Percentiles rank a stretch among this genome's conserved stretches.
Evolutionary conservation across 179 eudicot species (phyloP).

Genomic region (Actinidia arguta): DNA sequence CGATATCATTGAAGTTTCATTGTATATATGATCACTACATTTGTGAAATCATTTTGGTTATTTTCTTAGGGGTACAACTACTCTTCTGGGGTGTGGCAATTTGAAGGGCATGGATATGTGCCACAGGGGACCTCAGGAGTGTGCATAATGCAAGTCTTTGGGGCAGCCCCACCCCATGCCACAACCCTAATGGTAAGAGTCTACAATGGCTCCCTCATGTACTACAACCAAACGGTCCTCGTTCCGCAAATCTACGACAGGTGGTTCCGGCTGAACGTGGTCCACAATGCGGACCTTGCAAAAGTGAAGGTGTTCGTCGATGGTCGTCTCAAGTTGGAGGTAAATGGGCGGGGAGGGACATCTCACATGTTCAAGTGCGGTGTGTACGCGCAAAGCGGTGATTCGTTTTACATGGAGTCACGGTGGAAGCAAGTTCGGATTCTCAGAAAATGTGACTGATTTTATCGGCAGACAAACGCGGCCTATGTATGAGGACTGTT

Average conservation of each 20-base stretch:
- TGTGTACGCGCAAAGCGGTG: constrained; percentile 18
- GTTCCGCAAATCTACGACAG: constrained; percentile 15
- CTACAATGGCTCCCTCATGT: constrained; percentile 24
- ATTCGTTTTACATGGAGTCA: constrained; percentile 23
- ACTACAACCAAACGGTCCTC: constrained; percentile 14
- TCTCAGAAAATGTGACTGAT: not conserved
- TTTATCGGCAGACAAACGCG: too few relatives aligned
- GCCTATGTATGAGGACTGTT: too few relatives aligned
- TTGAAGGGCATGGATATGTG: constrained; percentile 29
- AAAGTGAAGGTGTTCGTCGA: constrained; percentile 8
- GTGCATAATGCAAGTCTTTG: constrained; percentile 37
- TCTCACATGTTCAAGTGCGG: constrained; percentile 25
- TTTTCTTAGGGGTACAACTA: constrained; percentile 25
- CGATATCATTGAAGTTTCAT: too few relatives aligned
- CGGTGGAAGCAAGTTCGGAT: constrained; percentile 26
- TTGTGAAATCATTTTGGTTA: too few relatives aligned
- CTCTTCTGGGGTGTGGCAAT: constrained; percentile 32
- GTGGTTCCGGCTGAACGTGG: constrained; percentile 26
- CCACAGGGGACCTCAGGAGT: constrained; percentile 32
- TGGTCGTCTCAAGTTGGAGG: constrained; percentile 9
- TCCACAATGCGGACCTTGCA: constrained; percentile 21
- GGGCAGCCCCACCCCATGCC: constrained; percentile 19
- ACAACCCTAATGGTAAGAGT: constrained; percentile 37
- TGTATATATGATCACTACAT: too few relatives aligned
- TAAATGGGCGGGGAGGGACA: constrained; percentile 13